phyloP scores from a whole-genome alignment of 768 basidiomycete species.

The Sporobolomyces phaffii region DNA sequence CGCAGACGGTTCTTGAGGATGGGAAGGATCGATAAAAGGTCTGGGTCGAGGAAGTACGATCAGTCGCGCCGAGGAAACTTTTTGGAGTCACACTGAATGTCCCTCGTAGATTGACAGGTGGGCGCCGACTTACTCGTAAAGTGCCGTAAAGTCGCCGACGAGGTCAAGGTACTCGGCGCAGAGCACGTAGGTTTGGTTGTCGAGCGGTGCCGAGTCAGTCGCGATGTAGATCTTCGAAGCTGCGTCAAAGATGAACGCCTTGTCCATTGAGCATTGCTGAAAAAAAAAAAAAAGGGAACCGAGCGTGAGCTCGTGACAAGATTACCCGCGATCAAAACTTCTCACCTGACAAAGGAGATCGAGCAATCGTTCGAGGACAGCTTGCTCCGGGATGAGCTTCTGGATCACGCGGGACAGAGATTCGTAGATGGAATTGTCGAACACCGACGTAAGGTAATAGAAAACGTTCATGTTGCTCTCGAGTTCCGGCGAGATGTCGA shows the following conservation, averaged over 20 bases:
- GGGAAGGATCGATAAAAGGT: conserved; percentile 16
- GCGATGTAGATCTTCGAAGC: conserved; percentile 81
- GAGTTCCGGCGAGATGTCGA: conserved; percentile 58
- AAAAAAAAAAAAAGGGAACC: no score
- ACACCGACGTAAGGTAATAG: conserved; percentile 86
- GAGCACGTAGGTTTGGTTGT: conserved; percentile 76
- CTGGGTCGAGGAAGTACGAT: no score
- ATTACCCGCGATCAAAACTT: background rate
- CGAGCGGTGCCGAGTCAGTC: conserved; percentile 85
- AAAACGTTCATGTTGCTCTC: conserved; percentile 53
- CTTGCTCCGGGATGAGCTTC: conserved; percentile 74
- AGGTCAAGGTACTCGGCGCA: conserved; percentile 87
- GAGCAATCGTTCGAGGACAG: conserved; percentile 77
- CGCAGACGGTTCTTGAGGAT: background rate
- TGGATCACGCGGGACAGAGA: conserved; percentile 86
- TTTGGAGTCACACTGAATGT: no score
- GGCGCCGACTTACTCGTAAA: conserved; percentile 63
- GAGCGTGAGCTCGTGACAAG: no score
- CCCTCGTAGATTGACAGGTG: background rate
- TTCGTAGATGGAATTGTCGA: conserved; percentile 84
- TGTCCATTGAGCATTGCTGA: conserved; percentile 84
- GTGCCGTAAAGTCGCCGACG: conserved; percentile 72
- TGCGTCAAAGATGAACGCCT: conserved; percentile 87
- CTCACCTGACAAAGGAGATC: conserved; percentile 52
- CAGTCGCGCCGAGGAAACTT: no score